phyloP scores from a whole-genome alignment of 805 yeast genomes.

The Wickerhamiella parazyma region DNA sequence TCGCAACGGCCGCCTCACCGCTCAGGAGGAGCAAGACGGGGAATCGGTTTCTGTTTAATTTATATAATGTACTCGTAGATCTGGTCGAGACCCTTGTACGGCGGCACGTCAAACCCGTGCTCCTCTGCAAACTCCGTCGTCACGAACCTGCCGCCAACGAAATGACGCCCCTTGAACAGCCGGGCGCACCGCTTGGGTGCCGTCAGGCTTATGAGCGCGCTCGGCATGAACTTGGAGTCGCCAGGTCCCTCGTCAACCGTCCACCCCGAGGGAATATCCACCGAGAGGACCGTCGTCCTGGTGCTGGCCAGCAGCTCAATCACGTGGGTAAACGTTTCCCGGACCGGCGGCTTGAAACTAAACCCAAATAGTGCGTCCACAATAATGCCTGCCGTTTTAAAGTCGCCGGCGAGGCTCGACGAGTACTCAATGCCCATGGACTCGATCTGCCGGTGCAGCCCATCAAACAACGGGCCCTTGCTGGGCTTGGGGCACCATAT shows the following conservation, averaged over 20 bases:
- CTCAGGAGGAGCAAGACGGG: background rate
- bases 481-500: constrained; percentile 68
- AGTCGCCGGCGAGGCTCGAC: constrained; percentile 26
- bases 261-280: constrained; percentile 96
- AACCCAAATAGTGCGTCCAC: constrained; percentile 89
- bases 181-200: constrained; percentile 86
- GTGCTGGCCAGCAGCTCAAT: constrained; percentile 30
- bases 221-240: constrained; percentile 39
- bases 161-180: constrained; percentile 46
- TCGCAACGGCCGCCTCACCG: background rate
- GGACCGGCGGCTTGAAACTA: constrained; percentile 77
- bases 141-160: constrained; percentile 83
- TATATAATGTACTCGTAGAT: constrained; percentile 25
- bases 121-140: constrained; percentile 50
- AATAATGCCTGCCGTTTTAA: constrained; percentile 33
- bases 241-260: constrained; percentile 81
- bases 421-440: constrained; percentile 46
- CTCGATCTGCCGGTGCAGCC: constrained; percentile 51
- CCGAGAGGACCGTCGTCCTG: constrained; percentile 51
- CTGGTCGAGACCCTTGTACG: constrained; percentile 46
- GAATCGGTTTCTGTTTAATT: constrained; percentile 6
- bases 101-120: constrained; percentile 56
- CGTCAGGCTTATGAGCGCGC: constrained; percentile 65
- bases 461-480: constrained; percentile 42
- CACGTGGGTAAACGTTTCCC: constrained; percentile 55